Conservation (phyloP, 2,329 filamentous ascomycete genomes). For the Diaporthe australafricana region DNA sequence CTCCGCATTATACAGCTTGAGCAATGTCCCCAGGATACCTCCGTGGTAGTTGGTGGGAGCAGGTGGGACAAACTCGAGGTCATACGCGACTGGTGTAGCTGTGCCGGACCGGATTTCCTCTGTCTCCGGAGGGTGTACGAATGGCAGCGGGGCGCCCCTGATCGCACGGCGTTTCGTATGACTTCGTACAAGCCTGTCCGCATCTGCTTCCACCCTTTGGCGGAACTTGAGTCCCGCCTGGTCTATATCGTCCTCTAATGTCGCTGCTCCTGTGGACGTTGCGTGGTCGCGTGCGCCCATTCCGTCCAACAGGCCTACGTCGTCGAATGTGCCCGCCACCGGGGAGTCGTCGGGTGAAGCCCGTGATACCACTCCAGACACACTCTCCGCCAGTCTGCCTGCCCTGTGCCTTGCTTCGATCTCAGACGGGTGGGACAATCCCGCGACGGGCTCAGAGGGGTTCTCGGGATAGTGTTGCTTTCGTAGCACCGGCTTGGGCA, state of each 20-base stretch:
- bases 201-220: constrained; percentile 33
- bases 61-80: constrained; percentile 71
- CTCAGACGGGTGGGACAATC: constrained; percentile 43
- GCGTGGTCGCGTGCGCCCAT: constrained; percentile 24
- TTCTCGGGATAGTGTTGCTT: constrained; percentile 39
- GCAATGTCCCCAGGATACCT: constrained; percentile 77
- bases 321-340: not conserved
- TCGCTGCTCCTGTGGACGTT: constrained; percentile 20
- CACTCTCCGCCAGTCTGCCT: constrained; percentile 48
- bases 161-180: constrained; percentile 33
- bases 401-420: constrained; percentile 49
- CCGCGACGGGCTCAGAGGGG: constrained; percentile 36
- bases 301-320: constrained; percentile 12
- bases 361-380: constrained; percentile 46
- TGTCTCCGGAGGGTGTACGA: not conserved
- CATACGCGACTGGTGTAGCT: constrained; percentile 62
- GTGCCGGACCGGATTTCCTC: constrained; percentile 41
- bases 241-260: constrained; percentile 10
- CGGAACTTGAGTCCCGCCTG: constrained; percentile 31
- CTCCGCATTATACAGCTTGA: constrained; percentile 75
- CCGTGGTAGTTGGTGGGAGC: constrained; percentile 76
- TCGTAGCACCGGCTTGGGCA: constrained; percentile 43
- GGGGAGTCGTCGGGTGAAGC: constrained; percentile 39
- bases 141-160: not conserved
- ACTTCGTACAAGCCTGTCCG: constrained; percentile 34